Base-by-base conservation (phyloP, 768 basidiomycete genomes). In the Strobilomyces echinocephalus region DNA sequence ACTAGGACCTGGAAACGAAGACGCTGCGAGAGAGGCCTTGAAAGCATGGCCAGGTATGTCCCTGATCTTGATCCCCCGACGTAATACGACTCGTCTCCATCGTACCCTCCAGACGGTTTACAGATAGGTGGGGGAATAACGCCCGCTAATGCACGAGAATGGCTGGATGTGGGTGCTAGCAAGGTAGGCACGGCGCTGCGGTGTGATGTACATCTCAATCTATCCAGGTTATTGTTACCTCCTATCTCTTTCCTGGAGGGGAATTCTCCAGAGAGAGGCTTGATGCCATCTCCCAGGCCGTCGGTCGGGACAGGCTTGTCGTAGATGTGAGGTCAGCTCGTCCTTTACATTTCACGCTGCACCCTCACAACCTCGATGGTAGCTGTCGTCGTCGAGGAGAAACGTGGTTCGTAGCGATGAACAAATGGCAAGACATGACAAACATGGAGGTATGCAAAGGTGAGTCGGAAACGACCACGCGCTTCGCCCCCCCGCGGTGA, bases 401-500 rank as follows among this genome's bases (percentile, higher is more conserved):
- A 43, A 83, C 74, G 57, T 99, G 97, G 97, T 76, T 92, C 33
- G 88, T 99, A 12, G 94, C 95, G 11, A 97, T 95, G 94, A 95
- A 98, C 73, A 95, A 92, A 66, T 99, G 97, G 97, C 95, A 95
- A 65, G 87, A 89, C 55, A 79, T 97, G 48, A 97, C 97, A 0
- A 91, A 97, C 62, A 92, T 92, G 86, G 86, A 91, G 63, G 88
- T 99, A 16, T 86, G 78, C 57, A 75, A 84, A 80, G 91, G 94
- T 87, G 49, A 16, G 70, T 55, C 44, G 30, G 4, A 36, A 38
- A 26, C n/a, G 43, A 40, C 49, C 31, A 31, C 48, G 42, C 8
- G 30, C 35, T 43, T 14, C 21, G 35, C 52, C 24, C 31, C n/a
- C 9, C 40, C 40, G 38, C 5, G 5, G 15, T 39, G 46, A 48